Evolutionary conservation across 2,329 filamentous ascomycete species (phyloP).

Genomic region (Neonectria coccinea): DNA sequence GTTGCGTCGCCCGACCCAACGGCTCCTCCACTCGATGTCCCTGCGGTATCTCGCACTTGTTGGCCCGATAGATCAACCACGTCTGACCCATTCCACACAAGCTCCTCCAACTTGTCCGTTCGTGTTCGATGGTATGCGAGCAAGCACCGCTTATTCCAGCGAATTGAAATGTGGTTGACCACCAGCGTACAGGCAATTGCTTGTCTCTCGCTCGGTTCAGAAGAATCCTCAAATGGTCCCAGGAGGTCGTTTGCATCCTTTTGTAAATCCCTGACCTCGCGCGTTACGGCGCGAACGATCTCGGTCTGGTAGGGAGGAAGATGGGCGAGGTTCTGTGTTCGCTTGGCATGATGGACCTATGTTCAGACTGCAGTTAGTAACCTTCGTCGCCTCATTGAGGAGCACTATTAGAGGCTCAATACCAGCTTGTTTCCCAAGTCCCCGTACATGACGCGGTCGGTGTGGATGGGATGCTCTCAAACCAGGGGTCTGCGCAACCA

Average conservation of each 20-base stretch:
- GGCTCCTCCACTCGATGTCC: constrained; percentile 48
- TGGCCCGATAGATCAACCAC: constrained; percentile 77
- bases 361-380: constrained; percentile 25
- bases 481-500: constrained; percentile 3
- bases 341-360: constrained; percentile 94
- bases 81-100: constrained; percentile 92
- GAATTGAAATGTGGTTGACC: constrained; percentile 94
- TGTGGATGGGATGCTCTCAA: constrained; percentile 13
- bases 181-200: constrained; percentile 88
- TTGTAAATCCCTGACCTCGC: constrained; percentile 93
- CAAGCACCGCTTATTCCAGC: constrained; percentile 94
- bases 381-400: background rate
- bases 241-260: constrained; percentile 84
- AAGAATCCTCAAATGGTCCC: constrained; percentile 84
- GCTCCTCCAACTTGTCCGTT: constrained; percentile 90
- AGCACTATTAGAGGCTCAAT: constrained; percentile 32
- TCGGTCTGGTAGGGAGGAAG: constrained; percentile 94
- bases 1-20: constrained; percentile 59
- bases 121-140: constrained; percentile 93
- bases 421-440: constrained; percentile 89
- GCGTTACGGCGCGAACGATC: constrained; percentile 85
- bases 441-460: constrained; percentile 76
- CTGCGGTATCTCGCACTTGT: constrained; percentile 58
- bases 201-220: constrained; percentile 85
- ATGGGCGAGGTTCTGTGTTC: constrained; percentile 86